Conservation (phyloP, 768 basidiomycete species). For the Mycena belliarum region DNA sequence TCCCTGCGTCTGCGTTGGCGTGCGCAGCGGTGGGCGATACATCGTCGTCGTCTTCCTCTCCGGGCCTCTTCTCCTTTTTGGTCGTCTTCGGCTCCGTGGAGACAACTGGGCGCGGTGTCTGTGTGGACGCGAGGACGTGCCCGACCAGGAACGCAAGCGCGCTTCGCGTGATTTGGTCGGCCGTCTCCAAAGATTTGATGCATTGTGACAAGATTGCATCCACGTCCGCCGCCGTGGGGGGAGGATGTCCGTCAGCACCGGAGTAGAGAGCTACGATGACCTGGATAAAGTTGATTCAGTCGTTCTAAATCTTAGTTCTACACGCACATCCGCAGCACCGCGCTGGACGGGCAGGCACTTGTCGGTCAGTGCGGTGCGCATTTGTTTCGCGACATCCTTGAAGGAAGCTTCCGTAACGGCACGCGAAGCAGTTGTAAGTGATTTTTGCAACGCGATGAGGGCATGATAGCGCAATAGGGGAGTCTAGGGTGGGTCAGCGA, state of each 20-base stretch:
- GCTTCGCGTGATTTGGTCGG: constrained; percentile 19
- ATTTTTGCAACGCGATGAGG: constrained; percentile 73
- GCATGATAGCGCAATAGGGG: constrained; percentile 84
- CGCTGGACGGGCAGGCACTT: constrained; percentile 86
- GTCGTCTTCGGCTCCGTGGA: constrained; percentile 38
- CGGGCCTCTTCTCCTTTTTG: constrained; percentile 63
- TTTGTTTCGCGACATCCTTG: constrained; percentile 85
- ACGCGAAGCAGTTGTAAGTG: constrained; percentile 76
- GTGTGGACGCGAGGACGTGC: constrained; percentile 81
- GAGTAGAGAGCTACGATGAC: constrained; percentile 58
- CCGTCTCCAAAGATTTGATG: constrained; percentile 70
- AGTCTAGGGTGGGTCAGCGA: constrained; percentile 45
- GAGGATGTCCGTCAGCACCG: constrained; percentile 50
- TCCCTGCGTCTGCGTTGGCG: constrained; percentile 55
- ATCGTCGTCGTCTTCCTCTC: constrained; percentile 59
- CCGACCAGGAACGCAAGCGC: constrained; percentile 79
- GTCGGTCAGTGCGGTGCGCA: constrained; percentile 73
- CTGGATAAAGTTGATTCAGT: constrained; percentile 28
- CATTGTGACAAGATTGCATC: constrained; percentile 72
- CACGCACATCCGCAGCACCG: constrained; percentile 75
- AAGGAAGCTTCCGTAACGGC: constrained; percentile 77
- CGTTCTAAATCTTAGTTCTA: background rate
- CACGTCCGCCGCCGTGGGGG: constrained; percentile 63
- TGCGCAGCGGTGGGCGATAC: constrained; percentile 41
- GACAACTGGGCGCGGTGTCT: constrained; percentile 58